Conservation (phyloP, 257 asterid species). For the Capsicum rhomboideum region DNA sequence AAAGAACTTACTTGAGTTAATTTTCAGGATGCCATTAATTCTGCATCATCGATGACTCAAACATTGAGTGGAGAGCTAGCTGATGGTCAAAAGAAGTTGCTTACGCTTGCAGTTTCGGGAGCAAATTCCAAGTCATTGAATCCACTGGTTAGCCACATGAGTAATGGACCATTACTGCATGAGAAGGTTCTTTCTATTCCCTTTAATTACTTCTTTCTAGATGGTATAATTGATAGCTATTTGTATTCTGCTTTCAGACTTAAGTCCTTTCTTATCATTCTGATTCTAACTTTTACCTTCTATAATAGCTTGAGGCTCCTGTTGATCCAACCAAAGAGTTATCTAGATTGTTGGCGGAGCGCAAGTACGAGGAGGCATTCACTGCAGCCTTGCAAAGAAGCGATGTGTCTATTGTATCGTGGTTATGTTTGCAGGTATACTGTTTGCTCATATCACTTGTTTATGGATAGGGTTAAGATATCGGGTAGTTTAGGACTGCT, state of each 20-base stretch:
- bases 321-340: conserved; percentile 93
- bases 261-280: not conserved
- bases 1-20: not conserved
- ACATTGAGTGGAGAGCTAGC: conserved; percentile 73
- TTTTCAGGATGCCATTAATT: conserved; percentile 76
- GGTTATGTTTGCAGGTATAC: conserved; percentile 93
- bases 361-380: conserved; percentile 86
- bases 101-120: conserved; percentile 30
- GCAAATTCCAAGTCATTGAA: conserved; percentile 52
- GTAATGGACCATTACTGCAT: conserved; percentile 84
- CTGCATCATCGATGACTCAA: conserved; percentile 82
- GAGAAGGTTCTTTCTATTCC: conserved; percentile 52
- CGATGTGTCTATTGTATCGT: conserved; percentile 73
- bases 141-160: conserved; percentile 58
- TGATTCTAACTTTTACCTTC: not conserved
- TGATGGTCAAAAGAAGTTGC: conserved; percentile 83
- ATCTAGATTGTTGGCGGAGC: conserved; percentile 69
- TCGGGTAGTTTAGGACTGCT: not conserved
- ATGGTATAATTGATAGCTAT: not conserved
- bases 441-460: not conserved
- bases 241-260: not conserved
- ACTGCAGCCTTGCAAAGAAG: conserved; percentile 79
- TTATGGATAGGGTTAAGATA: not conserved
- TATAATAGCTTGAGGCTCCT: conserved; percentile 63
- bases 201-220: not conserved